Percentiles rank a stretch among this genome's conserved stretches.
Conservation (phyloP, 1,284 basidiomycete genomes). For the Leucocoprinus gongylophorus region DNA sequence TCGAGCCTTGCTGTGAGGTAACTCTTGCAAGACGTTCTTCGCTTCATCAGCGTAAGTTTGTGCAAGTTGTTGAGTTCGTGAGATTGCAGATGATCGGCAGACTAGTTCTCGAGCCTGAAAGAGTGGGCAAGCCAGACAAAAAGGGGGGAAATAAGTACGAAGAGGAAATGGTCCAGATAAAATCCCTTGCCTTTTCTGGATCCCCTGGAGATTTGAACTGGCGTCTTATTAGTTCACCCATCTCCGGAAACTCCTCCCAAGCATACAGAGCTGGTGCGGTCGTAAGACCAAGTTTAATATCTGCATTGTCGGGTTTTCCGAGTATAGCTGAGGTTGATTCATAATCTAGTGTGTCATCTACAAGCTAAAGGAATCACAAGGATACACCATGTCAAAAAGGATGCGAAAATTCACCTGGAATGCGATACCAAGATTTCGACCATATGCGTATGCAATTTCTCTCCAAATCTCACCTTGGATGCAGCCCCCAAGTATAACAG, state of each 20-base stretch:
- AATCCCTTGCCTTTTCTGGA: slow-evolving; percentile 66
- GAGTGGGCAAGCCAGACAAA: background rate
- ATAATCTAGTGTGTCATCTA: slow-evolving; percentile 92
- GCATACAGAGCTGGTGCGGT: slow-evolving; percentile 95
- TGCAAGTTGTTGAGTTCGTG: slow-evolving; percentile 76
- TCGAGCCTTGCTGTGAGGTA: slow-evolving; percentile 83
- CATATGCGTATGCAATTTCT: slow-evolving; percentile 80
- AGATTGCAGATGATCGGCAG: slow-evolving; percentile 71
- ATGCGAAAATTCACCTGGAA: slow-evolving; percentile 70
- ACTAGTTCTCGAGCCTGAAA: slow-evolving; percentile 75
- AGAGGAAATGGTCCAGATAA: background rate
- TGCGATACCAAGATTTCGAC: slow-evolving; percentile 66
- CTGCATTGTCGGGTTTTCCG: slow-evolving; percentile 36
- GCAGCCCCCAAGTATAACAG: slow-evolving; percentile 87
- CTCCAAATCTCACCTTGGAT: too few species aligned
- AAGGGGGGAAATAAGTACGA: slow-evolving; percentile 1
- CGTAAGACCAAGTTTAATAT: slow-evolving; percentile 85
- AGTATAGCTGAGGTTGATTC: slow-evolving; percentile 29
- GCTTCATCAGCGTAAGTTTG: slow-evolving; percentile 74
- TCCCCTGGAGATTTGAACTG: slow-evolving; percentile 87
- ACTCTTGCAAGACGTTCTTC: slow-evolving; percentile 55
- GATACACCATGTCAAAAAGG: background rate
- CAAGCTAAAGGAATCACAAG: slow-evolving; percentile 50
- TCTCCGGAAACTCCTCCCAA: slow-evolving; percentile 86
- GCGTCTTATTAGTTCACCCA: slow-evolving; percentile 81